Conservation (phyloP, 257 asterid species). For the Petunia secreta region DNA sequence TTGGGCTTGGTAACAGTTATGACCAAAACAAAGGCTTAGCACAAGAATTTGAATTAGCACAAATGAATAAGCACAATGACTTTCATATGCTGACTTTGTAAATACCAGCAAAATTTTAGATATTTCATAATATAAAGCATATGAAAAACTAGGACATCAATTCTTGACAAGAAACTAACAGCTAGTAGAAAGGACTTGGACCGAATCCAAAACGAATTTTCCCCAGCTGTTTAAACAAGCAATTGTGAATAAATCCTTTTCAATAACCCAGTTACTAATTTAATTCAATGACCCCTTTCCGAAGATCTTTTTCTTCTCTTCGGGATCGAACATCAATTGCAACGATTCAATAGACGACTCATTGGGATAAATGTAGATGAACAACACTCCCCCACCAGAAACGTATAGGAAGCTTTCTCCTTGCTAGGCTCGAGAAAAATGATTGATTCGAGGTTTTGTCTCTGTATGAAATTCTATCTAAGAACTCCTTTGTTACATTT, state of each 20-base stretch:
- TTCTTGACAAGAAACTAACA: neutral
- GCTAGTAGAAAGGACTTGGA: neutral
- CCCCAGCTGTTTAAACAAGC: neutral
- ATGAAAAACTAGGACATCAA: neutral
- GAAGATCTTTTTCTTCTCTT: constrained; percentile 19
- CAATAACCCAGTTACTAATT: neutral
- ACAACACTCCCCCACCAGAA: no score
- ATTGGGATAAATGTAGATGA: constrained; percentile 19
- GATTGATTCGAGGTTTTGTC: no score
- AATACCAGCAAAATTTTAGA: neutral
- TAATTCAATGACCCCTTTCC: neutral
- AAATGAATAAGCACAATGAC: neutral
- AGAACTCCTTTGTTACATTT: no score
- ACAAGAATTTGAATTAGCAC: neutral
- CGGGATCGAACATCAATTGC: constrained; percentile 26
- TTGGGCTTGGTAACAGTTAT: neutral
- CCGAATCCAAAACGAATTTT: neutral
- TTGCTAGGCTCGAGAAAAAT: no score
- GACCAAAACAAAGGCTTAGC: neutral
- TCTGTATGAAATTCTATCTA: no score
- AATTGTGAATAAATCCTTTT: neutral
- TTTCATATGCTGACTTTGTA: neutral
- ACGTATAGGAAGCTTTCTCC: neutral
- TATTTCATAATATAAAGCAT: neutral
- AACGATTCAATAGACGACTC: constrained; percentile 24